Evolutionary conservation across 805 yeast genomes (phyloP).

Genomic region (Myxozyma nipponensis): DNA sequence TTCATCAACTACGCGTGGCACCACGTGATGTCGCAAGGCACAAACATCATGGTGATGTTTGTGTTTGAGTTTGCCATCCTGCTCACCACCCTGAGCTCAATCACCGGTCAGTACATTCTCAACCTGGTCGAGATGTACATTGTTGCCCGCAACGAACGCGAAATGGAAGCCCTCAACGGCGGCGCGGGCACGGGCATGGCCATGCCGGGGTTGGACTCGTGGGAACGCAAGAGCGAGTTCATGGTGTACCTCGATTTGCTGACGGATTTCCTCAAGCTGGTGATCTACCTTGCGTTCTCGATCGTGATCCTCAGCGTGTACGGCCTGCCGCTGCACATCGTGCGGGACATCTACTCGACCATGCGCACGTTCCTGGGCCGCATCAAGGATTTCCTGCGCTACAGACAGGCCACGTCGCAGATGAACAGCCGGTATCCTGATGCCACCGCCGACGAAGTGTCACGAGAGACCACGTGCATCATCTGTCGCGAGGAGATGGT

Average conservation of each 20-base stretch:
- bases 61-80: conserved; percentile 73
- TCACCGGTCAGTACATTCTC: conserved; percentile 46
- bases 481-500: conserved; percentile 90
- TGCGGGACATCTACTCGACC: conserved; percentile 49
- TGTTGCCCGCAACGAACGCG: conserved; percentile 39
- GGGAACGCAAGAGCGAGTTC: conserved; percentile 68
- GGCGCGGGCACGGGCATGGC: too few species aligned
- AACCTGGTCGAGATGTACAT: conserved; percentile 56
- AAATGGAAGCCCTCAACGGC: conserved; percentile 43
- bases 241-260: conserved; percentile 52
- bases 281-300: conserved; percentile 46
- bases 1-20: conserved; percentile 51
- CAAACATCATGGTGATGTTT: conserved; percentile 52
- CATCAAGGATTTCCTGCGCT: conserved; percentile 33
- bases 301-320: conserved; percentile 46
- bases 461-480: conserved; percentile 52
- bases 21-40: conserved; percentile 30
- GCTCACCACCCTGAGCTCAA: conserved; percentile 50
- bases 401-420: conserved; percentile 46
- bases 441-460: conserved; percentile 61
- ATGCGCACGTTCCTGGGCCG: conserved; percentile 32
- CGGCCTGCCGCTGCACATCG: conserved; percentile 45
- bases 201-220: too few species aligned
- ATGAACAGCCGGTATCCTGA: conserved; percentile 59
- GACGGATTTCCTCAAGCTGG: conserved; percentile 43